Evolutionary conservation across 169 alveolate genomes (phyloP), one percentile per base, ranked within the genome.

Genomic region (Plasmodium sp.): DNA sequence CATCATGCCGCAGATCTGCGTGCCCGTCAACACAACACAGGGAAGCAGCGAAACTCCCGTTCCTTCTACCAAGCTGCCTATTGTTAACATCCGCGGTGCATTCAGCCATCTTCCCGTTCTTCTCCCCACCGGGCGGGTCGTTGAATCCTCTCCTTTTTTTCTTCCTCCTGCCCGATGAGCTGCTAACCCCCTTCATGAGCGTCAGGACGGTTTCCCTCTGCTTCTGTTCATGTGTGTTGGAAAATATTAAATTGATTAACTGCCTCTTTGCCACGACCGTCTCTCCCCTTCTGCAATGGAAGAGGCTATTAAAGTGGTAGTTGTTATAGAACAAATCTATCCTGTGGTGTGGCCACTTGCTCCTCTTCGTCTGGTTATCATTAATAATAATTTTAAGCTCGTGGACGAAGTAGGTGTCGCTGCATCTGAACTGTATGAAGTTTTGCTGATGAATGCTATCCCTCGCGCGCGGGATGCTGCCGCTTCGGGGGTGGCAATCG

Each of bases 391-490:
- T 81, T 54, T 81, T 81, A 2, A 81, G 88, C 7, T 54, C 79
- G 48, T 81, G 88, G 33, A 81, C 34, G 62, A 81, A 81, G 67
- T 81, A 81, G 5, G 88, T 48, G 67, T 81, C 88, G 3, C 10
- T 48, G 75, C 41, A 33, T 2, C 62, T 5, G 7, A 48, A 81
- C 39, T 54, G 54, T 48, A 81, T 81, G 51, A 81, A 81, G 9
- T 81, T 81, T 0, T 81, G 51, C 12, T 81, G 88, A 51, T 81
- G 51, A 0, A 81, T 39, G 36, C 48, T 22, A 22, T 22, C 27
- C 27, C 27, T 22, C 33, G 5, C 45, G 45, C 27, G 34, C 16
- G 54, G 54, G 54, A 45, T 45, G 54, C 54, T 45, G 54, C 54
- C 54, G 16, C 54, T 45, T 3, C 54, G 54, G 54, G 27, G 27